Evolutionary conservation across 805 yeast genomes (phyloP), one percentile per base, ranked within the genome.

Genomic region (Saccharomycopsis guyanensis): DNA sequence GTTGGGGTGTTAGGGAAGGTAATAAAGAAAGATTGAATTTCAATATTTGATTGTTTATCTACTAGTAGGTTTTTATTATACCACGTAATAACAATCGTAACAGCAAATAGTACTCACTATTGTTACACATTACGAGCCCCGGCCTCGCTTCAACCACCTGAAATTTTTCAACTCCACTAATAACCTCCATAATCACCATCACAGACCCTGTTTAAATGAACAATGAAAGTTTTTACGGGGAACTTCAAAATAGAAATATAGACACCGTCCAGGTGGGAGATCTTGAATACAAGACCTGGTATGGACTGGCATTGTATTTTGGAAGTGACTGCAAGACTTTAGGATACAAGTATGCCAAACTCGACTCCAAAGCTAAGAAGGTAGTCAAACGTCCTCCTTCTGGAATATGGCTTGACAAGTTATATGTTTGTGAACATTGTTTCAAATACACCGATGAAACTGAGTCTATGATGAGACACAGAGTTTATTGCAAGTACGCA

Each of bases 281-380:
- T 18, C 72, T 69, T 54, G 73, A 73, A 49, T 78, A 89, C 51
- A 72, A 78, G 45, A 82, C 97, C 2, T 87, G 97, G 96, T 88
- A 83, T 59, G 93, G 94, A 0, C 83, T 84, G 56, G 75, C 86
- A 2, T 94, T 87, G 0, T 82, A 86, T 59, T 86, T 88, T 53
- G 69, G 69, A 40, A 63, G 62, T 12, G 72, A 69, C 48, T 72
- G 71, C 29, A 63, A 64, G 39, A 63, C 65, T 2, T 54, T 76
- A 43, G 84, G 81, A 3, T 70, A 63, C 53, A 63, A 66, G 32
- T 61, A 60, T 42, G 46, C 59, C 4, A 50, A 53, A 31, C 31
- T 42, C n/a, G 55, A 47, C 15, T 25, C 23, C 15, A 43, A 44
- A 42, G 40, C 16, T 36, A 55, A 23, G 42, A 46, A 23, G 36